These are phyloP conservation scores for Metschnikowia chrysomelidarum DNA, from an alignment of 805 yeast species.

Conservation along the genomic window DNA sequence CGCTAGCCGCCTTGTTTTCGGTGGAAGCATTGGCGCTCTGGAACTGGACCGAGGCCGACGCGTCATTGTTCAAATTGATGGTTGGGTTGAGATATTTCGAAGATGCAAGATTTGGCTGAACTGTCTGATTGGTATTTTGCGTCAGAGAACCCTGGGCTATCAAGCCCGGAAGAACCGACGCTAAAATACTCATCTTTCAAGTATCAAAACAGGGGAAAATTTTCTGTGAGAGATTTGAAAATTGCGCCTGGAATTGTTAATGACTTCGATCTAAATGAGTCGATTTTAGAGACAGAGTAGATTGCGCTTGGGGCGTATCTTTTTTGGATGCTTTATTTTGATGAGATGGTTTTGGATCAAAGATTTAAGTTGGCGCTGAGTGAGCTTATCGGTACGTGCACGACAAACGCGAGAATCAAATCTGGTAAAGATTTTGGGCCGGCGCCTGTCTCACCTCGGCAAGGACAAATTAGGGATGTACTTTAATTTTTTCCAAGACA, in stretches of 20 bases:
- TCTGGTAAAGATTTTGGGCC: background rate
- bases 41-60: conserved; percentile 28
- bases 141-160: conserved; percentile 5
- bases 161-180: conserved; percentile 18
- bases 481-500: no score
- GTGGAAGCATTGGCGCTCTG: conserved; percentile 25
- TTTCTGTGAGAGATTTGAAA: no score
- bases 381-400: no score
- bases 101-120: conserved; percentile 2
- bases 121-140: background rate
- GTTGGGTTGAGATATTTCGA: conserved; percentile 33
- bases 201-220: no score
- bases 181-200: conserved; percentile 21
- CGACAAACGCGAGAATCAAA: background rate
- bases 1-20: conserved; percentile 18
- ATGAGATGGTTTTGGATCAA: conserved; percentile 1
- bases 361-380: conserved; percentile 1
- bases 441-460: no score
- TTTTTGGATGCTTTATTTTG: background rate
- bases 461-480: no score
- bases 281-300: no score
- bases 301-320: background rate
- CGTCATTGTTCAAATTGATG: conserved; percentile 26
- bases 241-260: no score
- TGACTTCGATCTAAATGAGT: no score